Base-by-base conservation (phyloP, 225 moss, liverwort and hornwort genomes). In the Physcomitrellopsis africana region DNA sequence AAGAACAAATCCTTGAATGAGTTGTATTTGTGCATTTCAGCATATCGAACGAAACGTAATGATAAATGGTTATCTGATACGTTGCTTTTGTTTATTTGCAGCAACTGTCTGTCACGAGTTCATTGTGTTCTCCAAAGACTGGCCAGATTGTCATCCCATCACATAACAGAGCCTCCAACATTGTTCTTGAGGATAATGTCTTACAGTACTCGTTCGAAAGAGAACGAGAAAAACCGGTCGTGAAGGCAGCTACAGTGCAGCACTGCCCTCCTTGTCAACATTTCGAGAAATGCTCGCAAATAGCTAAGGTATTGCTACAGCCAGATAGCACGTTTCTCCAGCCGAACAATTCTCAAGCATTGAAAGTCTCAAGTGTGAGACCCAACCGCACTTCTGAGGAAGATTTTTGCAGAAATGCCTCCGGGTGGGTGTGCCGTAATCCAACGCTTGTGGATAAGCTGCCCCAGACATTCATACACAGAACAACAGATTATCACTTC, bases 381-480 rank as follows among this genome's bases (percentile, higher is more conserved):
- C 59, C 37, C 3, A 78, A 49, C 48, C 47, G 18, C n/a, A 51
- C 76, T 14, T n/a, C 75, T 41, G 48, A 51, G 3, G 73, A 54
- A 44, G 73, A 74, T 20, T 29, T 46, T 32, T 51, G 46, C 54
- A 81, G 32, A 47, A 81, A 83, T 72, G 83, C 81, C 26, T 86
- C 81, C 12, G 85, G 85, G 59, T 81, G 83, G 85, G 76, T 83
- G 52, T 85, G 89, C 29, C 89, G 77, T 52, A 79, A 51, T 41
- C 86, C 81, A 26, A 79, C 89, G 37, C 72, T 86, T 14, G 86
- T 86, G 64, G 89, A 89, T 3, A 73, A 76, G 72, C 86, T 89
- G 17, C 89, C 89, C 10, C 85, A 83, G 51, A 83, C 83, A 5
- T 89, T 83, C 62, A 83, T 89, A 29, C 89, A 89, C 68, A 76